Evolutionary conservation across 176 grass and related monocot species (phyloP).

Genomic region (Musa schizocarpa): DNA sequence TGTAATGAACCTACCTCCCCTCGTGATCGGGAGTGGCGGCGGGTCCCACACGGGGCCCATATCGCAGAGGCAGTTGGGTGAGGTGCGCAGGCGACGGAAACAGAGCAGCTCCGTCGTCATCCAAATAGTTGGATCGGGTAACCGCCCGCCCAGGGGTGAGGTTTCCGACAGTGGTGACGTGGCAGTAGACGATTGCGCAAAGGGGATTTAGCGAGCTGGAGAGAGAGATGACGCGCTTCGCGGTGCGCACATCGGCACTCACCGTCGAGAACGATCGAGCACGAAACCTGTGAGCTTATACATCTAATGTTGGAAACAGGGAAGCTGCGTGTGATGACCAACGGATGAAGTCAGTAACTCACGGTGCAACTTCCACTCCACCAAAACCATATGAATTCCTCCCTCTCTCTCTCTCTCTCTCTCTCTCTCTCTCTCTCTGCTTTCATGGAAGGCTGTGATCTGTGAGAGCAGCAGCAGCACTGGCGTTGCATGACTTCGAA

Average conservation of each 20-base stretch:
- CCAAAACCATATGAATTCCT: not conserved
- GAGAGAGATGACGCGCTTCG: not conserved
- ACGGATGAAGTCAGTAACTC: not conserved
- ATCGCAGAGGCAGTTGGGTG: too few relatives aligned
- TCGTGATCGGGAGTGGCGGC: not conserved
- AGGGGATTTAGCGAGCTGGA: not conserved
- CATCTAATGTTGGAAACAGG: not conserved
- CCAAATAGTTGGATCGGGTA: not conserved
- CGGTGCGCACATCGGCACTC: not conserved
- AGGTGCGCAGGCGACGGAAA: too few relatives aligned
- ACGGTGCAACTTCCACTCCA: too few relatives aligned
- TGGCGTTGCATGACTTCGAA: constrained; percentile 18
- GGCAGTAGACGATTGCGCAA: not conserved
- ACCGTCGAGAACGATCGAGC: not conserved
- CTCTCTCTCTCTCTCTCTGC: not conserved
- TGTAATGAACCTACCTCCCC: not conserved
- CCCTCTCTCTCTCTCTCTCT: not conserved
- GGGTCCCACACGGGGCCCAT: too few relatives aligned
- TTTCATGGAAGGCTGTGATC: not conserved
- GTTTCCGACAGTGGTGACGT: not conserved
- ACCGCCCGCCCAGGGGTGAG: not conserved
- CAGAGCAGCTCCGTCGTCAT: too few relatives aligned
- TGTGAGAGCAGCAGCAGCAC: constrained; percentile 60
- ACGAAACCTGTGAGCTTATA: not conserved
- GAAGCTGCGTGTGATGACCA: not conserved